Evolutionary conservation across 2,329 filamentous ascomycete genomes (phyloP), one percentile per base, ranked within the genome.

Genomic region (Trichoderma sp.): DNA sequence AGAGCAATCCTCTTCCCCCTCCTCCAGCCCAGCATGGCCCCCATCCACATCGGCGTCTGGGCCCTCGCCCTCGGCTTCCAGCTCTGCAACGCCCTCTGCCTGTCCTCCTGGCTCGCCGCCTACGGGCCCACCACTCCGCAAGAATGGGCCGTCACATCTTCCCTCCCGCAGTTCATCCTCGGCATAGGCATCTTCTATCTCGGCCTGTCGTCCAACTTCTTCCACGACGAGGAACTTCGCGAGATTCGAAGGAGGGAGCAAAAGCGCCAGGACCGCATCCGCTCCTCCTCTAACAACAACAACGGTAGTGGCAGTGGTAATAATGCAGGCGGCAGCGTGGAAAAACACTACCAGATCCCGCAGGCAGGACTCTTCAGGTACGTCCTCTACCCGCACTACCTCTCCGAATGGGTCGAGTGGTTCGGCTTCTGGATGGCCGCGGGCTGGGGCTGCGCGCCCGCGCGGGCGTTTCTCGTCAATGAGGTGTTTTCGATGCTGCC

Each of bases 381-480:
- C 72, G 85, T 97, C 74, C 83, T 98, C 66, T 97, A 90, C 76
- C 93, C 95, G 69, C 95, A 99, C 76, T 99, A 97, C 76, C 82
- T 96, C n/a, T 90, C 89, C 74, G 95, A 99, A 79, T 99, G 95
- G 95, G 76, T 97, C 61, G 95, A 99, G 82, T 99, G 95, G 95
- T 77, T 85, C 3, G 95, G 95, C 0, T 99, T 93, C 76, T 93
- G 89, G 81, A 85, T 97, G 76, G 85, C 90, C 70, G 85, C 88
- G 64, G 88, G 88, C 1, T 85, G 81, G 78, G 77, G 79, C 5
- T 92, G 89, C 73, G 79, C 86, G 55, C 94, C 95, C 0, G 94
- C 92, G 26, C 82, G 93, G 72, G 85, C 85, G 58, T 98, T 98
- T 74, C 72, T 97, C 51, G 69, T 96, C 55, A 98, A 97, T 75